Base-by-base conservation (phyloP, 2,329 filamentous ascomycete genomes). In the Hypoxylon sp. region DNA sequence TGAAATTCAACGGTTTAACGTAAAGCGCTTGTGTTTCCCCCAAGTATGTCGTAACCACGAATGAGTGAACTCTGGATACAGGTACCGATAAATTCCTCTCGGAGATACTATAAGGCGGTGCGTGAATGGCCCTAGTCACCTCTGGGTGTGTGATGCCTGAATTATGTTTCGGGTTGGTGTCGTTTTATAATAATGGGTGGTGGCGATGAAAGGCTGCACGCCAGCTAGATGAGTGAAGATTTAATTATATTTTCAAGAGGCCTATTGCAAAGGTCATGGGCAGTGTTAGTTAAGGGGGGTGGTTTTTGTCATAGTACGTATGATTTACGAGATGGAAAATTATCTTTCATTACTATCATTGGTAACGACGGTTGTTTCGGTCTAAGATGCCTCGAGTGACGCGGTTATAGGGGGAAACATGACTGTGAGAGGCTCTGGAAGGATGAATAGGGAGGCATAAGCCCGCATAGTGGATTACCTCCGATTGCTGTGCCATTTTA, bases 131-230 rank as follows among this genome's bases (percentile, higher is more conserved):
- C 19, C 56, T 49, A 3, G 34, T 51, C 4, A 41, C 36, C 9
- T 19, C 10, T 11, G 46, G 56, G 10, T 60, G 46, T n/a, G 32
- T 43, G 3, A 43, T 36, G 1, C 23, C 23, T 28, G 38, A 5
- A n/a, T 50, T 41, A 13, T 30, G 5, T 19, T 60, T n/a, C 9
- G 36, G 30, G 21, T 60, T 41, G 6, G 56, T 34, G 7, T 51
- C 46, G n/a, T 60, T 60, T 21, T 4, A 45, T 60, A 11, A 60
- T 51, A 13, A 45, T 41, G 34, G 45, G 49, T 13, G 46, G 46
- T 6, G 56, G 46, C 23, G 46, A 32, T 19, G 19, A 19, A 7
- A 60, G 19, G 23, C 34, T 51, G n/a, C 32, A 50, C 13, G 56
- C 38, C 5, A 50, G n/a, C 34, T 32, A 51, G n/a, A 60, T 21